These are phyloP conservation scores for Leptodontidium sp. DNA, from an alignment of 2,329 filamentous ascomycete species.

Conservation along the genomic window DNA sequence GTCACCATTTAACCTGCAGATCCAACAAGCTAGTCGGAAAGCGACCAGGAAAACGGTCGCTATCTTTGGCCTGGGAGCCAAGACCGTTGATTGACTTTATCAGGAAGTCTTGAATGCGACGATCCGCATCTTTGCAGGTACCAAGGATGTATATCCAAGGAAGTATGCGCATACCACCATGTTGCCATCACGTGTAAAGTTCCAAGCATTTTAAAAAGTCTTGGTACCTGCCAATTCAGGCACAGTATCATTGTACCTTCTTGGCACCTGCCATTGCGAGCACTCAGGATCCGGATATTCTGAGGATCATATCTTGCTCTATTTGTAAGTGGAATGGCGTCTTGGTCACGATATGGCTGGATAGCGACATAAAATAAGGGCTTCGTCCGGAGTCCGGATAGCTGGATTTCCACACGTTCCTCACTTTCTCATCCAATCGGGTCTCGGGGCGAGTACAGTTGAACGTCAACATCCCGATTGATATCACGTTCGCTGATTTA, in stretches of 20 bases:
- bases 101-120: background rate
- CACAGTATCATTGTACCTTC: background rate
- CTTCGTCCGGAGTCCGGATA: background rate
- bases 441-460: too few relatives aligned
- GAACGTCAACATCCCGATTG: background rate
- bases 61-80: background rate
- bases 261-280: slow-evolving; percentile 17
- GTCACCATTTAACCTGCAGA: too few relatives aligned
- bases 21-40: too few relatives aligned
- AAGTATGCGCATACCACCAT: background rate
- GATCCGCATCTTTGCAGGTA: background rate
- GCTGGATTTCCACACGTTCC: background rate
- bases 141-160: background rate
- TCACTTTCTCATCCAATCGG: background rate
- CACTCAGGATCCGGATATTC: background rate
- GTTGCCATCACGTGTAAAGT: background rate
- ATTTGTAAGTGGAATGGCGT: background rate
- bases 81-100: background rate
- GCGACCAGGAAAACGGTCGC: background rate
- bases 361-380: slow-evolving; percentile 1
- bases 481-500: background rate
- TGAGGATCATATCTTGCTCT: background rate
- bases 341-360: slow-evolving; percentile 11
- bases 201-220: slow-evolving; percentile 3
- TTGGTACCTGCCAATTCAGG: slow-evolving; percentile 19